A percentile compares a stretch with the other conserved stretches of the same genome.
These are phyloP conservation scores for Pyracantha coccinea DNA, from an alignment of 331 rosid species.

Conservation along the genomic window DNA sequence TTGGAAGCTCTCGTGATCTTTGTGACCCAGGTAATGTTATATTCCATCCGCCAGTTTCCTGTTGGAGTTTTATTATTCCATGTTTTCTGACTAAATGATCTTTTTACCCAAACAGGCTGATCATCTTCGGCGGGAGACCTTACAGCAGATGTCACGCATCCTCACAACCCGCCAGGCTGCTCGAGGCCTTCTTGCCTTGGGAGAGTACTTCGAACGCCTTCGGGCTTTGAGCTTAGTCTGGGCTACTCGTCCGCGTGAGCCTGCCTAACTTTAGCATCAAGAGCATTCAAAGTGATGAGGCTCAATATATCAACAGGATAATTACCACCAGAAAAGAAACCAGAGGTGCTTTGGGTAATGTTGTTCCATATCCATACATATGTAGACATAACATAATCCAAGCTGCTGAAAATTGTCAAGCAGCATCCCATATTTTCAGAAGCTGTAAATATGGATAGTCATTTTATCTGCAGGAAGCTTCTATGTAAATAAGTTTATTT, in stretches of 20 bases:
- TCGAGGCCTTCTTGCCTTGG: slow-evolving; percentile 57
- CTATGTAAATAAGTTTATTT: slow-evolving; percentile 25
- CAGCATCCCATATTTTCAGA: slow-evolving; percentile 33
- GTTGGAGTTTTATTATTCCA: background rate
- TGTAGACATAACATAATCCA: slow-evolving; percentile 12
- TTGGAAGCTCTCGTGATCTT: slow-evolving; percentile 66
- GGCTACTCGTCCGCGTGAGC: slow-evolving; percentile 47
- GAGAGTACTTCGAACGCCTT: slow-evolving; percentile 74
- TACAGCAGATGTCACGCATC: slow-evolving; percentile 68
- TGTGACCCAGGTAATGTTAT: slow-evolving; percentile 61
- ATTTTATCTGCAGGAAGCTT: slow-evolving; percentile 25
- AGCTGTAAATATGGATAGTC: slow-evolving; percentile 49
- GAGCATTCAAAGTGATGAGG: slow-evolving; percentile 9
- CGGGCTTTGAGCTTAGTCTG: slow-evolving; percentile 78
- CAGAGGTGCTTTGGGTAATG: slow-evolving; percentile 17
- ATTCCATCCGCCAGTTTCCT: background rate
- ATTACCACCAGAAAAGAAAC: slow-evolving; percentile 2
- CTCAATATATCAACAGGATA: slow-evolving; percentile 19
- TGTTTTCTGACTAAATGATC: background rate
- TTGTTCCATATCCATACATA: slow-evolving; percentile 12
- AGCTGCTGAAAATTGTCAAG: slow-evolving; percentile 42
- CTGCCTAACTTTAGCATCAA: slow-evolving; percentile 33
- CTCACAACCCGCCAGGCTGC: slow-evolving; percentile 65
- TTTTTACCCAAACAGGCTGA: slow-evolving; percentile 60
- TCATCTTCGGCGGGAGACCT: slow-evolving; percentile 67